Conservation (phyloP, 2,329 filamentous ascomycete genomes). For the Diaporthe vaccinii region DNA sequence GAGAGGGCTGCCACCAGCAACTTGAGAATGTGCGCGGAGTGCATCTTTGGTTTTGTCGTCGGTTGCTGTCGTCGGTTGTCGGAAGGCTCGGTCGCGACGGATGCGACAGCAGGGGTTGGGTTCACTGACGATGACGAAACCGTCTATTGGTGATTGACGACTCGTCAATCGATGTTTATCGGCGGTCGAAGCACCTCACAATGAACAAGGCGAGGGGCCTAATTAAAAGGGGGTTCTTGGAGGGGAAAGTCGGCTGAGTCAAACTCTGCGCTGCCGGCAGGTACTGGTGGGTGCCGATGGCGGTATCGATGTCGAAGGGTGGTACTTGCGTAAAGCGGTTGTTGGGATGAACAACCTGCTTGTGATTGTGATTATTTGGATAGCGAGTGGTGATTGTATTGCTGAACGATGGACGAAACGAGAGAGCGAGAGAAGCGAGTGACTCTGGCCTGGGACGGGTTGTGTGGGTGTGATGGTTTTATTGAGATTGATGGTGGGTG, state of each 20-base stretch:
- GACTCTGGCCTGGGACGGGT: constrained; percentile 11
- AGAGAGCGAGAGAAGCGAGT: constrained; percentile 33
- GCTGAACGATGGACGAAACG: constrained; percentile 34
- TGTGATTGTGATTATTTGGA: constrained; percentile 23
- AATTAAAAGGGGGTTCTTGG: constrained; percentile 21
- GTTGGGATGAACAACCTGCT: constrained; percentile 20
- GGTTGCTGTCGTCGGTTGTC: constrained; percentile 22
- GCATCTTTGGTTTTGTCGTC: constrained; percentile 56
- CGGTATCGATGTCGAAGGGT: not conserved
- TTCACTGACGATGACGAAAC: constrained; percentile 4
- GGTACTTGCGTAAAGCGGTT: constrained; percentile 8
- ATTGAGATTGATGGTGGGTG: constrained; percentile 32
- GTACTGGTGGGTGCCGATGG: not conserved
- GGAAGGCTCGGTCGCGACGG: constrained; percentile 19
- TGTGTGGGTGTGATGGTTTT: constrained; percentile 26
- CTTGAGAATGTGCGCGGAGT: constrained; percentile 59
- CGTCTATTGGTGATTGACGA: constrained; percentile 1
- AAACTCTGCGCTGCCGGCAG: constrained; percentile 19
- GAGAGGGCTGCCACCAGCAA: constrained; percentile 65
- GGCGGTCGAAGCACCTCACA: not conserved
- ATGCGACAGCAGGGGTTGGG: constrained; percentile 8
- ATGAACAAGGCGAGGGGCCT: constrained; percentile 13
- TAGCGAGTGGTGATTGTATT: constrained; percentile 22
- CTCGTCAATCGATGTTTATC: not conserved
- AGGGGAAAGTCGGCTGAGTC: constrained; percentile 12